These are phyloP conservation scores for Tolypocladium album DNA, from an alignment of 2,329 filamentous ascomycete species.

Conservation along the genomic window DNA sequence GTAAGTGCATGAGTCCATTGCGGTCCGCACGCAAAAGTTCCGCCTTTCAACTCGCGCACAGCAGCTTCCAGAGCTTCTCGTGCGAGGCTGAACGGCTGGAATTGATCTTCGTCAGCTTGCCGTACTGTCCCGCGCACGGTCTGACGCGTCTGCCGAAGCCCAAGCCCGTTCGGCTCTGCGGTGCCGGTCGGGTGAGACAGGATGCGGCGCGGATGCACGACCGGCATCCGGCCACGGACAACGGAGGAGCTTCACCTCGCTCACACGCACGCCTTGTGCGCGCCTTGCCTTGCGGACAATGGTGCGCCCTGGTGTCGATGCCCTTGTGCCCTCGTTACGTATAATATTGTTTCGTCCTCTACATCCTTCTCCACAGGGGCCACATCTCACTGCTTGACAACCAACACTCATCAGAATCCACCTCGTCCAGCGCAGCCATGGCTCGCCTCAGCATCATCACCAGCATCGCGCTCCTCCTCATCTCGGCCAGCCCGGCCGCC, in stretches of 20 bases:
- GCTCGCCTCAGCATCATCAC: background rate
- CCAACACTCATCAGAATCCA: no score
- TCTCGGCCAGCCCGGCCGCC: constrained; percentile 4
- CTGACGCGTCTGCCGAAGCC: background rate
- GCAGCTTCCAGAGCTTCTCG: background rate
- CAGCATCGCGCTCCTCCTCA: background rate
- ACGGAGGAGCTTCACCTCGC: background rate
- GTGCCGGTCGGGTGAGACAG: background rate
- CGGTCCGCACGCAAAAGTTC: background rate
- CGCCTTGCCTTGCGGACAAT: background rate
- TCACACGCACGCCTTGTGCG: background rate
- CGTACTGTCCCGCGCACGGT: background rate
- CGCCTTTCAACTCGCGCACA: background rate
- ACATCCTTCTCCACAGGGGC: background rate
- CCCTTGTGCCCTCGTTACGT: background rate
- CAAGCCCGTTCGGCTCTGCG: background rate
- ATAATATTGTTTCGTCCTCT: background rate
- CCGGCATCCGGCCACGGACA: background rate
- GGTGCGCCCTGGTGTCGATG: background rate
- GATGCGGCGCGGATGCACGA: background rate
- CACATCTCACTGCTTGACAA: background rate
- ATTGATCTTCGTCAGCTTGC: background rate
- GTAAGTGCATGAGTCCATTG: background rate
- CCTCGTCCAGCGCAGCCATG: background rate
- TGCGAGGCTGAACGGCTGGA: background rate